These are phyloP conservation scores for Eugenia klotzschiana DNA, from an alignment of 441 rosid species.

Conservation along the genomic window DNA sequence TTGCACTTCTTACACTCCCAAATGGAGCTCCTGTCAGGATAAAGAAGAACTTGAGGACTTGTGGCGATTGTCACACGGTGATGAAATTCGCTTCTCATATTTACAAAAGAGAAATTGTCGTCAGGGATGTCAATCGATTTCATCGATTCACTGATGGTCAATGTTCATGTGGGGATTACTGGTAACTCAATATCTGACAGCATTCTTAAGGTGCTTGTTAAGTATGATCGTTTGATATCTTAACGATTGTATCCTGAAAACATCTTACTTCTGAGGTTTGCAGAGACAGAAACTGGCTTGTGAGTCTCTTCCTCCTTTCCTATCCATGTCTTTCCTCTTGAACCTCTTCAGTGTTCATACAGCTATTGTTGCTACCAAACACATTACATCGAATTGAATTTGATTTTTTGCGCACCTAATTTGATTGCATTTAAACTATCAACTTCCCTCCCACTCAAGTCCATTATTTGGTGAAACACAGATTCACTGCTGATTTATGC, in stretches of 20 bases:
- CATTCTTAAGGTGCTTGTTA: neutral
- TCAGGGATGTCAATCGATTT: conserved; percentile 19
- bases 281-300: neutral
- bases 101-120: conserved; percentile 14
- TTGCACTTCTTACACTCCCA: conserved; percentile 14
- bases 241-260: neutral
- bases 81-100: conserved; percentile 22
- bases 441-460: neutral
- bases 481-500: neutral
- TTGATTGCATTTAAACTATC: neutral
- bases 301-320: neutral
- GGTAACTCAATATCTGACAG: neutral
- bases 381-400: neutral
- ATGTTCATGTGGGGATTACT: conserved; percentile 23
- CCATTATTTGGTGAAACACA: neutral
- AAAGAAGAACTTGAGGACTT: conserved; percentile 18
- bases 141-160: conserved; percentile 11
- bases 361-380: neutral
- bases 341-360: neutral
- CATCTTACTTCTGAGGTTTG: neutral
- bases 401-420: neutral
- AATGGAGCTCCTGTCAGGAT: conserved; percentile 17
- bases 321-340: neutral
- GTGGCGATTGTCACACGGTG: conserved; percentile 19
- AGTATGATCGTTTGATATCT: neutral